Evolutionary conservation across 441 rosid genomes (phyloP).

Genomic region (Bruguiera hainesii): DNA sequence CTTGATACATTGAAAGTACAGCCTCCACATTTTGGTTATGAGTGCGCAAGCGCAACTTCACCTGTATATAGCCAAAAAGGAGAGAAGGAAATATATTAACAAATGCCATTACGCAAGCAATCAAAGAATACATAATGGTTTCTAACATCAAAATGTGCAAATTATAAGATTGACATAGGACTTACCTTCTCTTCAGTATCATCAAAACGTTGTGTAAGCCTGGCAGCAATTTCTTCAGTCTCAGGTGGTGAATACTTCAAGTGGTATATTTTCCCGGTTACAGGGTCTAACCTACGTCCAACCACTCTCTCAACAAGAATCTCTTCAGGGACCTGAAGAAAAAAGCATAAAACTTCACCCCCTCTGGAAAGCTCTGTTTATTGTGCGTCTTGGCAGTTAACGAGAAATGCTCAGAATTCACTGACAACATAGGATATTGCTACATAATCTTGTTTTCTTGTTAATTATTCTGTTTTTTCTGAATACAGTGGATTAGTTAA

Average conservation of each 20-base stretch:
- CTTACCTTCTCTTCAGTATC: constrained; percentile 94
- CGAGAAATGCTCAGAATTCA: too few relatives aligned
- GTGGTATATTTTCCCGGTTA: constrained; percentile 92
- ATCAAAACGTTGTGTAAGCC: constrained; percentile 88
- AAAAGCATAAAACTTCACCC: constrained; percentile 5
- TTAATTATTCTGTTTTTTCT: neutral
- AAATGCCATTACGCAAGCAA: constrained; percentile 1
- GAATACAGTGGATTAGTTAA: neutral
- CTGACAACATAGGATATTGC: neutral
- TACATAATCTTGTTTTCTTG: neutral
- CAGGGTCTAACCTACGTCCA: constrained; percentile 89
- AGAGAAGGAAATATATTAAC: neutral
- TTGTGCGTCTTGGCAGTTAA: too few relatives aligned
- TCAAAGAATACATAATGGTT: constrained; percentile 1
- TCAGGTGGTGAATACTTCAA: constrained; percentile 87
- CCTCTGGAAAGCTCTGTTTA: too few relatives aligned
- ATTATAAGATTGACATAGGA: constrained; percentile 7
- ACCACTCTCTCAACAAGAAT: constrained; percentile 88
- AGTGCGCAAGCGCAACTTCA: constrained; percentile 71
- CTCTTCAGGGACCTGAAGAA: constrained; percentile 78
- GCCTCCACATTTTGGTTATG: constrained; percentile 78
- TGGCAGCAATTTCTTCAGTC: constrained; percentile 77
- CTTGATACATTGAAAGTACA: constrained; percentile 76
- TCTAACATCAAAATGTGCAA: constrained; percentile 7
- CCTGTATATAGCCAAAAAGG: constrained; percentile 36